Evolutionary conservation across 257 asterid genomes (phyloP).

Genomic region (Cinchona pubescens): DNA sequence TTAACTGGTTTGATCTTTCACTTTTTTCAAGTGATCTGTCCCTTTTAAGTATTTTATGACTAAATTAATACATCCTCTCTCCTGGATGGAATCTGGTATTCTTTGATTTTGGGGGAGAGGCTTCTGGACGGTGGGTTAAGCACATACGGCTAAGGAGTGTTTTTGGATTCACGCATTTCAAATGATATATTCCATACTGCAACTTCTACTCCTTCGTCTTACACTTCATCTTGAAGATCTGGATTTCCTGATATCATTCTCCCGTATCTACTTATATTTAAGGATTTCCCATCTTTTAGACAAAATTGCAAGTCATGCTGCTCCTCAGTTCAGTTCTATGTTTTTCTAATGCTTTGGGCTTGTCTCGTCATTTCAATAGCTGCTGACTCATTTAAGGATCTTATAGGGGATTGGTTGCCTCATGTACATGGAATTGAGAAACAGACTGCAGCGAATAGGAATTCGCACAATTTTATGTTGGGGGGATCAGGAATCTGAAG

Average conservation of each 20-base stretch:
- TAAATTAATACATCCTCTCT: background rate
- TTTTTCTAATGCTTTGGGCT: background rate
- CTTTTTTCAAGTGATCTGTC: background rate
- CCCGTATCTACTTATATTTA: background rate
- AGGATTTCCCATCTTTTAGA: background rate
- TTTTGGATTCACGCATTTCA: background rate
- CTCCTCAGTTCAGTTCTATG: background rate
- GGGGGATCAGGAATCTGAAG: constrained; percentile 92
- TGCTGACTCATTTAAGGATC: constrained; percentile 13
- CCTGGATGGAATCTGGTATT: too few species aligned
- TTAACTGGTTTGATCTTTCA: background rate
- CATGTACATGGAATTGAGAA: constrained; percentile 58
- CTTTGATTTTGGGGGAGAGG: background rate
- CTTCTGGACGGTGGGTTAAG: background rate
- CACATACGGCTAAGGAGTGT: too few species aligned
- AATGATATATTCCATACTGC: background rate
- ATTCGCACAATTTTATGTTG: constrained; percentile 67
- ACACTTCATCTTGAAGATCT: background rate
- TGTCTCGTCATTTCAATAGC: constrained; percentile 9
- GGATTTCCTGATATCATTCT: background rate
- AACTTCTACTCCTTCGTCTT: background rate
- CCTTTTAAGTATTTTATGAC: background rate
- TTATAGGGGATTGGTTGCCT: constrained; percentile 76
- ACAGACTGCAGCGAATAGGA: constrained; percentile 73
- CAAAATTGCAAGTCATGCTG: background rate